Evolutionary conservation across 192 early-diverging fungal species (phyloP).

Genomic region (Coemansia sp.): DNA sequence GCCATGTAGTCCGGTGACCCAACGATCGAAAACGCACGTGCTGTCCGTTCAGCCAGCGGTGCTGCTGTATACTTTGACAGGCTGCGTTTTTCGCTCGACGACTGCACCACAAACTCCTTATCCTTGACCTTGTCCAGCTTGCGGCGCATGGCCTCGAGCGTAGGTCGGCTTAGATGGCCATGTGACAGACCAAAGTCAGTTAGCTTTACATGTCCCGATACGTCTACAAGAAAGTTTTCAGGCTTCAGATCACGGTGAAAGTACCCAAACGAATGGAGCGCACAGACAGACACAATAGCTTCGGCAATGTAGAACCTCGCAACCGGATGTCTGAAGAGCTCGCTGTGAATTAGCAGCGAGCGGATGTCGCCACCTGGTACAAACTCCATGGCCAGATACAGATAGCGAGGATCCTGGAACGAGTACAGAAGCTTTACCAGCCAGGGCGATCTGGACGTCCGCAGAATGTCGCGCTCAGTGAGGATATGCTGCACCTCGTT

Average conservation of each 20-base stretch:
- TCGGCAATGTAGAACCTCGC: conserved; percentile 90
- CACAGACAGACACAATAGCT: conserved; percentile 76
- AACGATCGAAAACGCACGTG: conserved; percentile 72
- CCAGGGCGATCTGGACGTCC: conserved; percentile 69
- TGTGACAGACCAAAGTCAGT: conserved; percentile 92
- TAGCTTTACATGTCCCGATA: conserved; percentile 80
- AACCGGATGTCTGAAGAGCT: conserved; percentile 70
- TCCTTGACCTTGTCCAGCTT: conserved; percentile 60
- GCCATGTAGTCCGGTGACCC: conserved; percentile 96
- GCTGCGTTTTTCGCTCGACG: conserved; percentile 53
- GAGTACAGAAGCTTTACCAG: conserved; percentile 89
- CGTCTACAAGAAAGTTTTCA: conserved; percentile 54
- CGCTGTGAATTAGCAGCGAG: conserved; percentile 73
- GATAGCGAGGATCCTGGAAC: conserved; percentile 73
- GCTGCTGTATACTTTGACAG: conserved; percentile 41
- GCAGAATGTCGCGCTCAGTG: conserved; percentile 76
- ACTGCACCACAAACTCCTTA: conserved; percentile 47
- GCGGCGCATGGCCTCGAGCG: conserved; percentile 52
- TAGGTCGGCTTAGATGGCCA: conserved; percentile 64
- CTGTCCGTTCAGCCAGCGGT: conserved; percentile 56
- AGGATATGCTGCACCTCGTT: conserved; percentile 72
- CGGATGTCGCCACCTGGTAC: conserved; percentile 72
- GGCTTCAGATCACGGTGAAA: conserved; percentile 56
- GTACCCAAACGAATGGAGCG: conserved; percentile 54
- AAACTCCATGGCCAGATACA: conserved; percentile 77